These are phyloP conservation scores for Phlyctochytrium arcticum DNA, from an alignment of 192 early-diverging fungal species.

Conservation along the genomic window DNA sequence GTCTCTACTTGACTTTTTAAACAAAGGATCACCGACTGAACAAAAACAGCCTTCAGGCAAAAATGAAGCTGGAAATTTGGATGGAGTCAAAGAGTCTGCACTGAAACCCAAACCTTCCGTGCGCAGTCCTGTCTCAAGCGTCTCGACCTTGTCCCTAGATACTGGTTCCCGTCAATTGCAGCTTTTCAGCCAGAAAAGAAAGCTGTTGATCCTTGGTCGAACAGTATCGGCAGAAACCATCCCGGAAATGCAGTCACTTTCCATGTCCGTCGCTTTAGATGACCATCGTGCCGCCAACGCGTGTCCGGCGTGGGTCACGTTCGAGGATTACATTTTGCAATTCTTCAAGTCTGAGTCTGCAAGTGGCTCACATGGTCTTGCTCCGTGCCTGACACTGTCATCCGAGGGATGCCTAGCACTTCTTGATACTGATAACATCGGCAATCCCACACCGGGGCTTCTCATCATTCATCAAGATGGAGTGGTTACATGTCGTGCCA, in stretches of 20 bases:
- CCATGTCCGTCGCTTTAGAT: neutral
- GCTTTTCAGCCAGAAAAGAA: neutral
- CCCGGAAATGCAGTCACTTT: neutral
- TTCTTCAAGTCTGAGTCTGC: neutral
- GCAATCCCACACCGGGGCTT: neutral
- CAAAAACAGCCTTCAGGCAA: neutral
- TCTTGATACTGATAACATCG: neutral
- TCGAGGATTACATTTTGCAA: conserved; percentile 1
- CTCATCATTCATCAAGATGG: conserved; percentile 12
- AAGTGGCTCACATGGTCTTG: neutral
- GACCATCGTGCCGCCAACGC: neutral
- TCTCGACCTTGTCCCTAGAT: neutral
- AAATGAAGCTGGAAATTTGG: no score
- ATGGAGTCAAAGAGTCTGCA: neutral
- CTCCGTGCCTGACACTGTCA: neutral
- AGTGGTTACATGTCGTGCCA: neutral
- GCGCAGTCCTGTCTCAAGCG: neutral
- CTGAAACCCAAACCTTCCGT: neutral
- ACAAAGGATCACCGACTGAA: neutral
- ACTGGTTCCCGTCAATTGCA: neutral
- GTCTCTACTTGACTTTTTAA: neutral
- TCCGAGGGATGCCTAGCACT: neutral
- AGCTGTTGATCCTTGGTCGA: neutral
- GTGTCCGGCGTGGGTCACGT: neutral
- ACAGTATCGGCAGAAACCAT: neutral